Conservation (phyloP, 2,329 filamentous ascomycete species). For the Tolypocladium nubicola region DNA sequence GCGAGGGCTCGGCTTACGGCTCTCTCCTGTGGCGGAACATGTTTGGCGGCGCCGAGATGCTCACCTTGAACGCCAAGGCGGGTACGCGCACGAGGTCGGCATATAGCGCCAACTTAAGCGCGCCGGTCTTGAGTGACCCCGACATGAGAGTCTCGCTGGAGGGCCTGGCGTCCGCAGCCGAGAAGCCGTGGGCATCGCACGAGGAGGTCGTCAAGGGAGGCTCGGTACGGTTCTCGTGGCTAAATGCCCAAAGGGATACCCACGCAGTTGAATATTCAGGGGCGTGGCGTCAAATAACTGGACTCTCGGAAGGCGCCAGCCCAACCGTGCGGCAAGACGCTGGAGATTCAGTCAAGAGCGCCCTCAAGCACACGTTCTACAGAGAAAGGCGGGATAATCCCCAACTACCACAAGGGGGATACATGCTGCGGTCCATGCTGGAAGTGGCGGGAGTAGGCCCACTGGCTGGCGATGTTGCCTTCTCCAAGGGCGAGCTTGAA, state of each 20-base stretch:
- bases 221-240: conserved; percentile 66
- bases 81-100: conserved; percentile 87
- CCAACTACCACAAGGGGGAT: conserved; percentile 73
- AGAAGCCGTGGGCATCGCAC: conserved; percentile 89
- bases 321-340: conserved; percentile 75
- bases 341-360: conserved; percentile 84
- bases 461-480: conserved; percentile 81
- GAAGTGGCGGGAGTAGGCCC: conserved; percentile 85
- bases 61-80: conserved; percentile 77
- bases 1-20: conserved; percentile 87
- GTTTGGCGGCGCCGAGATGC: conserved; percentile 83
- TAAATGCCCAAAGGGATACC: conserved; percentile 50
- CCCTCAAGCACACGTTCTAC: conserved; percentile 70
- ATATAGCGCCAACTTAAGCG: conserved; percentile 77
- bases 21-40: conserved; percentile 84
- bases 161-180: conserved; percentile 69
- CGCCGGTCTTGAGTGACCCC: conserved; percentile 75
- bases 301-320: conserved; percentile 63
- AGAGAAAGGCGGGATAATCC: conserved; percentile 76
- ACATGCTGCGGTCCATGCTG: conserved; percentile 64
- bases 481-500: conserved; percentile 86
- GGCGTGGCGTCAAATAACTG: conserved; percentile 82
- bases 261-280: conserved; percentile 75
- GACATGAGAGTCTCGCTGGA: conserved; percentile 71
- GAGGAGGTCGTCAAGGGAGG: conserved; percentile 80